These are phyloP conservation scores for Lentinula detonsa DNA, from an alignment of 768 basidiomycete genomes.

Conservation along the genomic window DNA sequence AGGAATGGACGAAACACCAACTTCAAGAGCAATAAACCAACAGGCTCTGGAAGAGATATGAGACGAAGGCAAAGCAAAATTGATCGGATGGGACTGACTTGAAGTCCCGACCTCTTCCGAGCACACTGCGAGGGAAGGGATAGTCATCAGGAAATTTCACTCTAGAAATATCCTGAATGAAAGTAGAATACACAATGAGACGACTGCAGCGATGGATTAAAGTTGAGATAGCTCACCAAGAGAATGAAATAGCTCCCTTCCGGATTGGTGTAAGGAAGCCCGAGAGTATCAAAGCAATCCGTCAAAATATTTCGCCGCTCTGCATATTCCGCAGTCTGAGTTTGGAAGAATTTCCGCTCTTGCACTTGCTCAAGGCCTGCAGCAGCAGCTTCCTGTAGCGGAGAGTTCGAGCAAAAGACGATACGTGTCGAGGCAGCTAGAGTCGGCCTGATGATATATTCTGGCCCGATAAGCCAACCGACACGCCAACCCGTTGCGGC, in stretches of 20 bases:
- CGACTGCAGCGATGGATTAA: neutral
- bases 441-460: conserved; percentile 76
- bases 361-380: conserved; percentile 79
- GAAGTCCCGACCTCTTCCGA: conserved; percentile 86
- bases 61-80: neutral
- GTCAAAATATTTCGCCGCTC: conserved; percentile 74
- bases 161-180: conserved; percentile 61
- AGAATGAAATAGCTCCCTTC: conserved; percentile 91
- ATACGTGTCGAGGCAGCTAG: conserved; percentile 91
- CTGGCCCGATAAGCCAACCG: conserved; percentile 91
- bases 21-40: conserved; percentile 90
- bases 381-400: conserved; percentile 91
- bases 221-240: conserved; percentile 41
- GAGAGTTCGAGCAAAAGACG: conserved; percentile 93
- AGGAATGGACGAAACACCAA: conserved; percentile 90
- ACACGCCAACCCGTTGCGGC: conserved; percentile 97
- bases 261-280: conserved; percentile 80
- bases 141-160: conserved; percentile 79
- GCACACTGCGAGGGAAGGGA: conserved; percentile 68
- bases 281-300: conserved; percentile 78
- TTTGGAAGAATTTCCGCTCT: conserved; percentile 70
- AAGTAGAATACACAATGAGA: neutral
- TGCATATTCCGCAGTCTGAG: conserved; percentile 68
- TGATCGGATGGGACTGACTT: conserved; percentile 34
- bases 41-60: conserved; percentile 51